phyloP scores from a whole-genome alignment of 2,329 filamentous ascomycete species.

The Colletotrichum magnum region DNA sequence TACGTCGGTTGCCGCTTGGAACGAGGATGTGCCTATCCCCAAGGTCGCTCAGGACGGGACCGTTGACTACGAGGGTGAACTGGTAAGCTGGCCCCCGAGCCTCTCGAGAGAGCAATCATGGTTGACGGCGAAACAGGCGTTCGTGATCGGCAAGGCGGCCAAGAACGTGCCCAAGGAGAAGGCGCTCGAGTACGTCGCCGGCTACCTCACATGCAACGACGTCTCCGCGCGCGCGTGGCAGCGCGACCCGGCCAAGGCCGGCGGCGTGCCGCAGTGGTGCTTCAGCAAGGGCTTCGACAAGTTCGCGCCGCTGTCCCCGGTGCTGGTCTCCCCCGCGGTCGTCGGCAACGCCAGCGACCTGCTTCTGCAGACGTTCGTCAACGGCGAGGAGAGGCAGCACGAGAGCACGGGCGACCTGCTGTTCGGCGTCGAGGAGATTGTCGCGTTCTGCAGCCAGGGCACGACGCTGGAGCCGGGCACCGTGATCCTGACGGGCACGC shows the following conservation, averaged over 20 bases:
- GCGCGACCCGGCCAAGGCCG: conserved; percentile 61
- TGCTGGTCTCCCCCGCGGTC: conserved; percentile 52
- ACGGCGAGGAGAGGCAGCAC: conserved; percentile 65
- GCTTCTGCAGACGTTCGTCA: conserved; percentile 58
- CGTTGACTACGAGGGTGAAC: conserved; percentile 66
- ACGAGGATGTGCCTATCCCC: conserved; percentile 58
- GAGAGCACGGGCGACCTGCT: conserved; percentile 64
- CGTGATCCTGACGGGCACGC: conserved; percentile 64
- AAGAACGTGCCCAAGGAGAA: conserved; percentile 63
- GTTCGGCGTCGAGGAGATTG: conserved; percentile 61
- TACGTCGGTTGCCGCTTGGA: conserved; percentile 54
- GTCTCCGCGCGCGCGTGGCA: conserved; percentile 68
- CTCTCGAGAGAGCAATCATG: too few relatives aligned
- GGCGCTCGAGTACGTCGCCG: conserved; percentile 63
- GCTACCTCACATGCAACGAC: conserved; percentile 63
- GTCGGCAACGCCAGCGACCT: conserved; percentile 49
- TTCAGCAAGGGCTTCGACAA: conserved; percentile 70
- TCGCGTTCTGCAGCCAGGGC: conserved; percentile 62
- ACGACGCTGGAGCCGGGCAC: conserved; percentile 67
- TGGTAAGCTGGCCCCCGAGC: conserved; percentile 46
- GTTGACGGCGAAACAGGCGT: conserved; percentile 45
- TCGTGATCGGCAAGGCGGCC: conserved; percentile 68
- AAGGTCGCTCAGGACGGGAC: conserved; percentile 61
- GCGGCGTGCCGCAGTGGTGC: conserved; percentile 64
- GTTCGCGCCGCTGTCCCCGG: conserved; percentile 68